These are phyloP conservation scores for Friedmanniomyces simplex DNA, from an alignment of 495 filamentous ascomycete genomes.

Conservation along the genomic window DNA sequence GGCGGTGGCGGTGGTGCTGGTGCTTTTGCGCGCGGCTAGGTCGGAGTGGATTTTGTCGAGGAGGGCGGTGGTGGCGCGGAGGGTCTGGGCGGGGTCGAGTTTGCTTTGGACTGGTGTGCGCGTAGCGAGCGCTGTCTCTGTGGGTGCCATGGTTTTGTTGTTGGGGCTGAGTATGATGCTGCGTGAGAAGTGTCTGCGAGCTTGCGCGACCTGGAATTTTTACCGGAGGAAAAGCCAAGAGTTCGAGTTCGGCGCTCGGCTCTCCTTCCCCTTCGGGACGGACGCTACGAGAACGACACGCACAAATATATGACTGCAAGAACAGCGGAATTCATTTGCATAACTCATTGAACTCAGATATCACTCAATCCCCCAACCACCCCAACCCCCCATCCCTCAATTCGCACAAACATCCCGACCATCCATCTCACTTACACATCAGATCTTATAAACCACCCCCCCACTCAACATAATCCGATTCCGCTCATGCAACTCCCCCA, in stretches of 20 bases:
- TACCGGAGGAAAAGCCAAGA: not conserved
- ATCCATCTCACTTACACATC: not conserved
- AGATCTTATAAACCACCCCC: conserved; percentile 44
- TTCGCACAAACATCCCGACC: not conserved
- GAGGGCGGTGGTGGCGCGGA: conserved; percentile 73
- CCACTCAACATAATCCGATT: conserved; percentile 79
- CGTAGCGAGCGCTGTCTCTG: not conserved
- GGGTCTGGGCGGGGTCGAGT: conserved; percentile 52
- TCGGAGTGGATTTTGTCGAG: conserved; percentile 66
- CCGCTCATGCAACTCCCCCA: conserved; percentile 66
- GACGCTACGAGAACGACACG: no score
- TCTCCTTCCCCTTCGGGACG: no score
- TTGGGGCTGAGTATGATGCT: no score
- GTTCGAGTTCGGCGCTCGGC: no score
- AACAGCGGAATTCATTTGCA: no score
- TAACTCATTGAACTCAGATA: no score
- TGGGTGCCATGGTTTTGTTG: not conserved
- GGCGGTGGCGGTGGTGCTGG: not conserved
- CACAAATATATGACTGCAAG: no score
- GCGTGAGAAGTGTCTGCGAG: no score
- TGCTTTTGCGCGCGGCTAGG: conserved; percentile 41
- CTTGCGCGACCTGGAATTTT: not conserved
- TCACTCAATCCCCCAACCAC: not conserved
- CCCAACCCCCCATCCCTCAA: not conserved
- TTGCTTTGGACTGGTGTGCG: not conserved